A percentile compares a stretch with the other conserved stretches of the same genome.
These are phyloP conservation scores for Hypoxylon sp. DNA, from an alignment of 2,329 filamentous ascomycete genomes.

Conservation along the genomic window DNA sequence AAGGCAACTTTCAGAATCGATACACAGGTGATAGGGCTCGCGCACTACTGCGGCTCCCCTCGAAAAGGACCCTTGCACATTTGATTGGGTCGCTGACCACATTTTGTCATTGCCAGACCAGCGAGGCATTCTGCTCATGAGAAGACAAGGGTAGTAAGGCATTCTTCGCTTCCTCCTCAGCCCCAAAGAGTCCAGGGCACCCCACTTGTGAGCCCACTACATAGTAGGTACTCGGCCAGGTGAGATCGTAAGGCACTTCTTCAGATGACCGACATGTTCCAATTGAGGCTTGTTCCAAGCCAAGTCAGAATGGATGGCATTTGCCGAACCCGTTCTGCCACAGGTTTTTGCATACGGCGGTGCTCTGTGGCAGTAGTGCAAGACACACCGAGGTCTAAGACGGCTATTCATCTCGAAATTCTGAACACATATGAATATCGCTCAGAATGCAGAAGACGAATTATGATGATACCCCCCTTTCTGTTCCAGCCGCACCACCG, in stretches of 20 bases:
- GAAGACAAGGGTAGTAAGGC: slow-evolving; percentile 48
- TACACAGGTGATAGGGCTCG: slow-evolving; percentile 43
- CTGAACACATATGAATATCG: slow-evolving; percentile 12
- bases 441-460: slow-evolving; percentile 20
- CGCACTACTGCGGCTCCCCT: slow-evolving; percentile 45
- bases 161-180: slow-evolving; percentile 50
- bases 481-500: slow-evolving; percentile 31
- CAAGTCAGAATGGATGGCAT: slow-evolving; percentile 37
- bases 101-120: slow-evolving; percentile 45
- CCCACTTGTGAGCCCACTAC: slow-evolving; percentile 44
- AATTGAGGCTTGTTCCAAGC: slow-evolving; percentile 26
- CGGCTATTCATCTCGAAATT: slow-evolving; percentile 28
- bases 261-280: slow-evolving; percentile 30
- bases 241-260: slow-evolving; percentile 45
- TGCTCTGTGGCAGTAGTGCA: slow-evolving; percentile 37
- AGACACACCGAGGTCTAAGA: slow-evolving; percentile 36
- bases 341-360: slow-evolving; percentile 28
- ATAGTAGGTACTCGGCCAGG: slow-evolving; percentile 10
- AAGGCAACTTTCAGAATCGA: slow-evolving; percentile 44
- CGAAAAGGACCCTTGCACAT: slow-evolving; percentile 20
- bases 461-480: slow-evolving; percentile 25
- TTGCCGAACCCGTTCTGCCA: slow-evolving; percentile 22
- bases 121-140: slow-evolving; percentile 42
- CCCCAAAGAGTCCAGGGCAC: slow-evolving; percentile 46
- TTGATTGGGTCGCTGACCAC: slow-evolving; percentile 38